Evolutionary conservation across 768 basidiomycete species (phyloP).

Genomic region (Leccinum pellstonianum): DNA sequence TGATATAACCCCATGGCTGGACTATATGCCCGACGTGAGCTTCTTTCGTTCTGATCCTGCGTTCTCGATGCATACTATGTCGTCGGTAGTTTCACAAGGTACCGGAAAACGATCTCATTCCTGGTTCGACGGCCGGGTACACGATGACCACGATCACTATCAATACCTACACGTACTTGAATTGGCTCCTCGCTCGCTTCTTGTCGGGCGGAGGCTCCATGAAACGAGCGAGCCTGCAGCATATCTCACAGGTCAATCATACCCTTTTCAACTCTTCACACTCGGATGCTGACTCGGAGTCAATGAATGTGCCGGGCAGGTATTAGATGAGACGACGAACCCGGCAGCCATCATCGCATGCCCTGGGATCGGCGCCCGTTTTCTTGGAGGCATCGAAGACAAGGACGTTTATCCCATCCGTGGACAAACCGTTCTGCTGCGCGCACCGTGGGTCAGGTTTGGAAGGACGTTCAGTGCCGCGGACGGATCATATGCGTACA

Average conservation of each 20-base stretch:
- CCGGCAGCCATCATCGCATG: constrained; percentile 61
- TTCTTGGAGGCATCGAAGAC: constrained; percentile 53
- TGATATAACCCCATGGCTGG: constrained; percentile 32
- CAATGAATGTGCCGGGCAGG: constrained; percentile 6
- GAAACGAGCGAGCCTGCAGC: constrained; percentile 60
- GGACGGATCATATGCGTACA: constrained; percentile 35
- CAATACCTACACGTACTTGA: constrained; percentile 60
- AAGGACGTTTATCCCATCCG: constrained; percentile 45
- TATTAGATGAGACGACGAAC: constrained; percentile 7
- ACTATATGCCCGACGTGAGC: constrained; percentile 56
- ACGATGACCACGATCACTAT: constrained; percentile 69
- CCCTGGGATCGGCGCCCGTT: constrained; percentile 59
- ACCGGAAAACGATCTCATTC: constrained; percentile 40
- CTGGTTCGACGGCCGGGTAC: constrained; percentile 46
- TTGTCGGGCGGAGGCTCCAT: constrained; percentile 58
- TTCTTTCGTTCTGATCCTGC: background rate
- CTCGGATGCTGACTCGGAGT: too few species aligned
- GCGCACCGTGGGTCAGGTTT: constrained; percentile 49
- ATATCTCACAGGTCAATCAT: constrained; percentile 55
- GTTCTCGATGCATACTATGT: background rate
- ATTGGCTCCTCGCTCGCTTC: constrained; percentile 63
- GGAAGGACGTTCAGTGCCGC: constrained; percentile 32
- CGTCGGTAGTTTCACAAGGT: constrained; percentile 36
- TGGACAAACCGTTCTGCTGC: constrained; percentile 45
- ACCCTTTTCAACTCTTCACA: too few species aligned